Evolutionary conservation across 495 filamentous ascomycete genomes (phyloP).

Genomic region (Aspergillus ellipticus): DNA sequence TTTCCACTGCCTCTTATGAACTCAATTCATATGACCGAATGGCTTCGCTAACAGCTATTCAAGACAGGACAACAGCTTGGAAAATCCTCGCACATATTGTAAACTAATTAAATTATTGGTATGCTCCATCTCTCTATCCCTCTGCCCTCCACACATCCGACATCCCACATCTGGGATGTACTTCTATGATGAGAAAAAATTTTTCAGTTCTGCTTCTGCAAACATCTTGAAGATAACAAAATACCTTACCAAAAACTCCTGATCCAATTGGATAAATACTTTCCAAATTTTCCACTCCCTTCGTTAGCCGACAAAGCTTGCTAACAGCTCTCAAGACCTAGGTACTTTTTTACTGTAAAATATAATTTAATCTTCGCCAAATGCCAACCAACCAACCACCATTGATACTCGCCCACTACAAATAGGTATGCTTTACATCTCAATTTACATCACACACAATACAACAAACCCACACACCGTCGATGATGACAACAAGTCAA

Average conservation of each 20-base stretch:
- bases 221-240: conserved; percentile 68
- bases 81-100: background rate
- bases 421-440: conserved; percentile 10
- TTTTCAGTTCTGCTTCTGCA: conserved; percentile 98
- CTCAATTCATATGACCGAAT: conserved; percentile 4
- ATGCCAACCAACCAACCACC: background rate
- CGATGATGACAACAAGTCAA: conserved; percentile 96
- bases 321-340: conserved; percentile 27
- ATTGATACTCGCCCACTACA: too few species aligned
- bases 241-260: conserved; percentile 72
- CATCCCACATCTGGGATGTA: background rate
- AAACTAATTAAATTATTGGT: conserved; percentile 15
- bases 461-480: conserved; percentile 11
- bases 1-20: conserved; percentile 16
- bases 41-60: conserved; percentile 9
- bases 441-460: conserved; percentile 7
- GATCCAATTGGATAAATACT: conserved; percentile 33
- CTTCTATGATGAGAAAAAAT: conserved; percentile 70
- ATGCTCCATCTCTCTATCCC: conserved; percentile 10
- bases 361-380: background rate
- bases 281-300: conserved; percentile 9
- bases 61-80: background rate
- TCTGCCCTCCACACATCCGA: background rate
- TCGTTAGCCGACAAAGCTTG: conserved; percentile 7
- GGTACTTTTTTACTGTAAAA: conserved; percentile 3